Evolutionary conservation across 345 rosid genomes (phyloP).

Genomic region (Citrus unshiu): DNA sequence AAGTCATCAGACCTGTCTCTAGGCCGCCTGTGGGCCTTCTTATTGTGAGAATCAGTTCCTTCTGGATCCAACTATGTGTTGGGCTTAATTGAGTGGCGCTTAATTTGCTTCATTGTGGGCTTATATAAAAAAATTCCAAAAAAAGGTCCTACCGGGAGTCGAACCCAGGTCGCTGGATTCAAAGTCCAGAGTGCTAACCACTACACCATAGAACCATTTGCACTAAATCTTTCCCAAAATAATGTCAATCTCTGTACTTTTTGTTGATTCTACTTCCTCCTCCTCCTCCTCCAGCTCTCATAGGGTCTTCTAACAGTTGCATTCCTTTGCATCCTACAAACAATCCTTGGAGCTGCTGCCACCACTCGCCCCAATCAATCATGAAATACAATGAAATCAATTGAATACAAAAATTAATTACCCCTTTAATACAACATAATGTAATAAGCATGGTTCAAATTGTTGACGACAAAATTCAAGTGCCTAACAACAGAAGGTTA

Average conservation of each 20-base stretch:
- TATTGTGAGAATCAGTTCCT: not conserved
- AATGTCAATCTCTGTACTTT: not conserved
- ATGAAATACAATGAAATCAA: not conserved
- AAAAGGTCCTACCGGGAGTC: constrained; percentile 90
- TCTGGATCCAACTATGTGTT: not conserved
- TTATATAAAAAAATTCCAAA: too few relatives aligned
- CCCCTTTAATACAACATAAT: not conserved
- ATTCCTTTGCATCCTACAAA: not conserved
- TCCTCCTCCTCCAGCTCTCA: rapidly evolving
- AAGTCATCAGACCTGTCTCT: constrained; percentile 8
- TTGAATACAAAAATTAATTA: too few relatives aligned
- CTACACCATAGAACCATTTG: constrained; percentile 87
- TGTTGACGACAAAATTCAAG: not conserved
- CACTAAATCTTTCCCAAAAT: rapidly evolving
- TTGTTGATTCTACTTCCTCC: not conserved
- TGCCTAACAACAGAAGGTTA: not conserved
- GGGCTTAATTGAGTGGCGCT: not conserved
- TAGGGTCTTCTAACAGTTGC: too few relatives aligned
- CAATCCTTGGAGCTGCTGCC: not conserved
- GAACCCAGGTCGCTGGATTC: constrained; percentile 99
- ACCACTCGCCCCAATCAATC: not conserved
- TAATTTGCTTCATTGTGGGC: too few relatives aligned
- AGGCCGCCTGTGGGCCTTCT: not conserved
- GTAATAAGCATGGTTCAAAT: not conserved
- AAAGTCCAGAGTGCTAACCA: constrained; percentile 99